phyloP scores from a whole-genome alignment of 306 rosid genomes.

The Geum urbanum region DNA sequence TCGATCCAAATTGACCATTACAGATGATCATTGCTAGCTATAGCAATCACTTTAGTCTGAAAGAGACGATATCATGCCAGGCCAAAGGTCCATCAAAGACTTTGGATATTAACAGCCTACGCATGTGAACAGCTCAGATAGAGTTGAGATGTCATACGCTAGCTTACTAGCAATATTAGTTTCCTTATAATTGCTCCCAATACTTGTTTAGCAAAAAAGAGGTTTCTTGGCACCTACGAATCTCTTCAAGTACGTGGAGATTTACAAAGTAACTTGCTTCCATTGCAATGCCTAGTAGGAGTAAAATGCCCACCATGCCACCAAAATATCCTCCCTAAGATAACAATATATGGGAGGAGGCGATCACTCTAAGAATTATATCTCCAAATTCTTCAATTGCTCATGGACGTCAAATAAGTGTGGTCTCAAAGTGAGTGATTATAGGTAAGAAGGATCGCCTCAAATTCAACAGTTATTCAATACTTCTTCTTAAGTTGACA shows the following conservation, averaged over 20 bases:
- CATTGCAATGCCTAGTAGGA: conserved; percentile 7
- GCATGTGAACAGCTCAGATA: conserved; percentile 52
- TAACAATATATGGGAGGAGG: neutral
- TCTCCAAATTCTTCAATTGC: neutral
- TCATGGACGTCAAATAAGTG: neutral
- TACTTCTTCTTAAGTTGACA: too few relatives aligned
- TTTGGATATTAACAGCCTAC: conserved; percentile 25
- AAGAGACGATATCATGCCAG: conserved; percentile 6
- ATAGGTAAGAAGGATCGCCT: too few relatives aligned
- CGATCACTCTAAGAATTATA: neutral
- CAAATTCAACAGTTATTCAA: too few relatives aligned
- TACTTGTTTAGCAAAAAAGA: conserved; percentile 19
- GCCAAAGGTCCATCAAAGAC: conserved; percentile 33
- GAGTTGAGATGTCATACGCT: conserved; percentile 36
- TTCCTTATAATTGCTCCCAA: conserved; percentile 24
- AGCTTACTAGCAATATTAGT: conserved; percentile 5
- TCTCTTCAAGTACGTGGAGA: conserved; percentile 25
- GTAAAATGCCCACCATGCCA: neutral
- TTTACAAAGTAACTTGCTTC: conserved; percentile 11
- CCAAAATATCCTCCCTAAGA: conserved; percentile 4
- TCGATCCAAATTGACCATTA: neutral
- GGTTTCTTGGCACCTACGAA: conserved; percentile 28
- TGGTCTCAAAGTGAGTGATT: too few relatives aligned
- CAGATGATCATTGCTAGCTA: conserved; percentile 16
- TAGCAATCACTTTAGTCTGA: neutral